These are phyloP conservation scores for Yamadazyma akitaensis DNA, from an alignment of 805 yeast genomes.

Conservation along the genomic window DNA sequence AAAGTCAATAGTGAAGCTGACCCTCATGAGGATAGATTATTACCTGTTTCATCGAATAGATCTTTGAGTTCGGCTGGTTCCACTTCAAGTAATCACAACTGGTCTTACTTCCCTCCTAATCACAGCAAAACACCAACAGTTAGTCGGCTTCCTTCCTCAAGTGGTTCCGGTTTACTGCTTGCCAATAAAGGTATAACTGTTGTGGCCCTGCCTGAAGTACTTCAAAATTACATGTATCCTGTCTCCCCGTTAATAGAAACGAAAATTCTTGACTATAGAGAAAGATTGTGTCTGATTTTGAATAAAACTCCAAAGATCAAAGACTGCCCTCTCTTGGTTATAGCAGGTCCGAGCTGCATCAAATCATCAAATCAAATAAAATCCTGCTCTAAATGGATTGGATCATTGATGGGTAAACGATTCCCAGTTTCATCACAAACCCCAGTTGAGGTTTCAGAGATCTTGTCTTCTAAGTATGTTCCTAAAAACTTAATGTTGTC, in stretches of 20 bases:
- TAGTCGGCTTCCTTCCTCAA: slow-evolving; percentile 2
- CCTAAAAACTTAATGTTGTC: slow-evolving; percentile 23
- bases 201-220: slow-evolving; percentile 43
- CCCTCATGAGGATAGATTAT: not conserved
- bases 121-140: not conserved
- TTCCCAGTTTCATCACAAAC: slow-evolving; percentile 1
- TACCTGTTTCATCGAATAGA: slow-evolving; percentile 2
- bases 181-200: slow-evolving; percentile 33
- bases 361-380: slow-evolving; percentile 29
- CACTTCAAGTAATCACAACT: not conserved
- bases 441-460: slow-evolving; percentile 7
- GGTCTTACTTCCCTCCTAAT: slow-evolving; percentile 5
- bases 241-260: slow-evolving; percentile 22
- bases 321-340: slow-evolving; percentile 26
- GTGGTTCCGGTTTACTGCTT: slow-evolving; percentile 19
- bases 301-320: slow-evolving; percentile 2
- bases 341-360: slow-evolving; percentile 39
- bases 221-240: slow-evolving; percentile 40
- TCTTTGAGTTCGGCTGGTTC: slow-evolving; percentile 8
- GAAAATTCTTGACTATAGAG: slow-evolving; percentile 30
- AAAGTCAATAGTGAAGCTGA: slow-evolving; percentile 9
- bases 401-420: slow-evolving; percentile 16
- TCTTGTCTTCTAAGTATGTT: slow-evolving; percentile 1
- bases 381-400: slow-evolving; percentile 43
- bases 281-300: slow-evolving; percentile 18